A percentile compares a stretch with the other conserved stretches of the same genome.
These are phyloP conservation scores for Trichomonascaceae sp. DNA, from an alignment of 1,139 yeast species.

Conservation along the genomic window DNA sequence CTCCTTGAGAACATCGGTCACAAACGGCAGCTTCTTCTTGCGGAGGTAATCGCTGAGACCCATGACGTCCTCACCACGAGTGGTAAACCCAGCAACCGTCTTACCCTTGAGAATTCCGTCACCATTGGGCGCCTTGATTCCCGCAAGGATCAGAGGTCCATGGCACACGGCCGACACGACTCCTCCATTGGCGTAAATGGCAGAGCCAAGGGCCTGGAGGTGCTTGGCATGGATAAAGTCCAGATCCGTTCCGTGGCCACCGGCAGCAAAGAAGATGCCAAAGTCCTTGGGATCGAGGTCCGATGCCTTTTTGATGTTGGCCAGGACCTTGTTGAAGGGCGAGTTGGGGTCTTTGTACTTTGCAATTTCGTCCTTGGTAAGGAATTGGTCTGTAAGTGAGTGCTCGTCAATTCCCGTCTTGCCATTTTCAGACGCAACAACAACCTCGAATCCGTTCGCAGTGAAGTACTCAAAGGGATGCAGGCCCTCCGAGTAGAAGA, in stretches of 20 bases:
- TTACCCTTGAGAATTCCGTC: conserved; percentile 37
- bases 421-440: conserved; percentile 47
- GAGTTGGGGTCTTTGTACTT: conserved; percentile 30
- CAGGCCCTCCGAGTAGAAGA: conserved; percentile 41
- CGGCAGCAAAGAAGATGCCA: conserved; percentile 45
- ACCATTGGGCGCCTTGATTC: conserved; percentile 32
- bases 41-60: conserved; percentile 28
- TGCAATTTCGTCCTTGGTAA: conserved; percentile 33
- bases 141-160: conserved; percentile 45
- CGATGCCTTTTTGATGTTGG: conserved; percentile 15
- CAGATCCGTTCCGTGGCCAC: conserved; percentile 50
- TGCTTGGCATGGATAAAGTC: conserved; percentile 42
- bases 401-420: conserved; percentile 41
- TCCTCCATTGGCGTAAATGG: conserved; percentile 38
- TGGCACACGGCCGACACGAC: conserved; percentile 55
- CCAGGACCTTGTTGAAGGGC: conserved; percentile 28
- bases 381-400: conserved; percentile 31
- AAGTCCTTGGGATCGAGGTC: conserved; percentile 31
- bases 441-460: conserved; percentile 38
- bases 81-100: conserved; percentile 48
- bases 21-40: conserved; percentile 21
- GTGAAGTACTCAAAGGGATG: conserved; percentile 41
- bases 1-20: conserved; percentile 4
- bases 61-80: conserved; percentile 36
- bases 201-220: conserved; percentile 34